Evolutionary conservation across 305 asterid genomes (phyloP), one percentile per base, ranked within the genome.

Genomic region (Plantago coronopus): DNA sequence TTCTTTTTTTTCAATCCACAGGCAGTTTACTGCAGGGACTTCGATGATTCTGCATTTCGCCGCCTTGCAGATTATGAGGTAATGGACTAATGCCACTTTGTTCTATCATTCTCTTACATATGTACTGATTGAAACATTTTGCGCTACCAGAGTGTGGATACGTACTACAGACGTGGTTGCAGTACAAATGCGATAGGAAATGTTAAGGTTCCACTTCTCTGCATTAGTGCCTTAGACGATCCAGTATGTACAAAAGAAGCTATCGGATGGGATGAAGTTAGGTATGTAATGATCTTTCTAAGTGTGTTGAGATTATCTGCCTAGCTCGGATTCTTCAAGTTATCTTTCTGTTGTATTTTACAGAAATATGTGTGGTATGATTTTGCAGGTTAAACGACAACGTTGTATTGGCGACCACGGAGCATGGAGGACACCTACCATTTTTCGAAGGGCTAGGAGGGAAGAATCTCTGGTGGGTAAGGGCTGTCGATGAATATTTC

Each of bases 161-260:
- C 96, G 22, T 91, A 80, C 78, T 91, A 91, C 78, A 77, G 95
- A 74, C 79, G 74, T 47, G 77, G 87, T 72, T 79, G 91, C 83
- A 77, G 96, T 74, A 74, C 93, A 55, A 60, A 74, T 65, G 84
- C 69, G 68, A 76, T 88, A 1, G 88, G 82, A 68, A 69, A 83
- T 49, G 89, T 91, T 60, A 76, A 10, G 82, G 84, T 88, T 51
- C 98, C 98, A 66, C 89, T 91, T 72, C 83, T 91, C 64, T 91
- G 98, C 80, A 67, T 91, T 70, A 82, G 86, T 68, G 61, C 95
- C 40, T 57, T 82, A 75, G 98, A 91, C 68, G 98, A 91, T 79
- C 96, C 98, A 48, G 79, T 91, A 61, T 91, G 98, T 69, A 88
- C 96, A n/a, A 62, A 71, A 62, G 98, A 91, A 76, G 96, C 96